phyloP scores from a whole-genome alignment of 805 yeast genomes.

The Metschnikowia colocasiae region DNA sequence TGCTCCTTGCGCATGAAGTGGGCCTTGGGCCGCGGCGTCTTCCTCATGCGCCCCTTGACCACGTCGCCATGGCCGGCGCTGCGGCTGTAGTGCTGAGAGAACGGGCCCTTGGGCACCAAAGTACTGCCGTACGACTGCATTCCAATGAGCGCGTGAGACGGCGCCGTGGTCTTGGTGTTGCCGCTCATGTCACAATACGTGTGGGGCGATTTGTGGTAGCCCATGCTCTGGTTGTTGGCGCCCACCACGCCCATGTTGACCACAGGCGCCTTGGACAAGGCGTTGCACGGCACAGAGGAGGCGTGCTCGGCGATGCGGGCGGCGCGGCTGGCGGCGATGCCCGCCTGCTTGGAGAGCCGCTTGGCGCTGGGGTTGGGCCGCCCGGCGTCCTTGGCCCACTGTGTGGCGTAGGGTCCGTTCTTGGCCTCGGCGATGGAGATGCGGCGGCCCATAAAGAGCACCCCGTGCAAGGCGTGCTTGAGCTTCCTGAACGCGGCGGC shows the following conservation, averaged over 20 bases:
- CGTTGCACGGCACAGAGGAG: constrained; percentile 21
- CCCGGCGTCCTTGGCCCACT: constrained; percentile 45
- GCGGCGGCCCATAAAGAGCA: constrained; percentile 69
- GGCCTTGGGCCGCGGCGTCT: constrained; percentile 44
- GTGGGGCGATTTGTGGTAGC: constrained; percentile 35
- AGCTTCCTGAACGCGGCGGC: constrained; percentile 47
- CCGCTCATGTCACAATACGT: constrained; percentile 31
- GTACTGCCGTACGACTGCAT: constrained; percentile 36
- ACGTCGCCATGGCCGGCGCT: constrained; percentile 38
- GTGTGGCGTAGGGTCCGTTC: constrained; percentile 42
- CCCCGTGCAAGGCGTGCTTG: constrained; percentile 59
- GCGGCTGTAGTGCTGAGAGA: constrained; percentile 25
- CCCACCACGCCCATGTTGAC: constrained; percentile 15
- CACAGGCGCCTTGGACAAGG: constrained; percentile 18
- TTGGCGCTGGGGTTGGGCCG: constrained; percentile 27
- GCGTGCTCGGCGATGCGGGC: constrained; percentile 44
- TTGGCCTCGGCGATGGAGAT: constrained; percentile 62
- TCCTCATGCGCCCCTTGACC: constrained; percentile 60
- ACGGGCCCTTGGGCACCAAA: constrained; percentile 23
- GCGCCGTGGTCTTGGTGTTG: constrained; percentile 33
- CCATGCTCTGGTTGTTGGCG: constrained; percentile 19
- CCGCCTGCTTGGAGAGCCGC: constrained; percentile 28
- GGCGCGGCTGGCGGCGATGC: constrained; percentile 31
- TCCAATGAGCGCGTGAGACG: constrained; percentile 30
- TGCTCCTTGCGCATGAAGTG: constrained; percentile 43